Conservation (phyloP, 352 stramenopile genomes). For the Globisporangium cystogenes region DNA sequence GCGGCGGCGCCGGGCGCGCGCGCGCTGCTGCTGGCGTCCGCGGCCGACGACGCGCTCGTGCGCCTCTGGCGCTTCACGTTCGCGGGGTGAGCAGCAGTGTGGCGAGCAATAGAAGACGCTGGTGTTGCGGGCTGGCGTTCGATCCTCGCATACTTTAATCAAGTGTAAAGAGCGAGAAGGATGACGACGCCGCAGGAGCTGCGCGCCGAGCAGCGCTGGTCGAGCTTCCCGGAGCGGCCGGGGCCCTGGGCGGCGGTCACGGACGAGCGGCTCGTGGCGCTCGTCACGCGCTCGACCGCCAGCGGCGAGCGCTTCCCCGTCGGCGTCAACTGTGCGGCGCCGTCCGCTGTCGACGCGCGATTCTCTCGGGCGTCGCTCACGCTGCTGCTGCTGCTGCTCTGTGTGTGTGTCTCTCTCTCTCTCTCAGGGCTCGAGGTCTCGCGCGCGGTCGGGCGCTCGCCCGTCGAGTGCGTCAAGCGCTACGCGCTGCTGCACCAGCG, state of each 20-base stretch:
- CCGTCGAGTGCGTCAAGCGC: slow-evolving; percentile 77
- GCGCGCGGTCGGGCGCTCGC: slow-evolving; percentile 41
- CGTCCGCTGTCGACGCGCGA: too few relatives aligned
- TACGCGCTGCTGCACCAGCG: slow-evolving; percentile 58
- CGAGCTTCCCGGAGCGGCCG: slow-evolving; percentile 29
- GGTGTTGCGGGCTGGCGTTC: too few relatives aligned
- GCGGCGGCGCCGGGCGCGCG: slow-evolving; percentile 17
- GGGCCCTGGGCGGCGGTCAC: slow-evolving; percentile 34
- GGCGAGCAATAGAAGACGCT: not conserved
- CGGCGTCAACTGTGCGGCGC: slow-evolving; percentile 71
- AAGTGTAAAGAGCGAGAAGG: not conserved
- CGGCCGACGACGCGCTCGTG: slow-evolving; percentile 54
- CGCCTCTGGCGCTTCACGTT: slow-evolving; percentile 63
- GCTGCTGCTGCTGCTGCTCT: too few relatives aligned
- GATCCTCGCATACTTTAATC: not conserved
- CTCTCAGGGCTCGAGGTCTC: slow-evolving; percentile 57
- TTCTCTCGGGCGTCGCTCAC: too few relatives aligned
- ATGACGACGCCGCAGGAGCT: slow-evolving; percentile 38
- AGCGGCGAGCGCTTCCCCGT: slow-evolving; percentile 78
- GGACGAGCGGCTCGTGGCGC: slow-evolving; percentile 56
- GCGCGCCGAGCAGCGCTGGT: slow-evolving; percentile 59
- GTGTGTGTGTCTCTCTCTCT: not conserved
- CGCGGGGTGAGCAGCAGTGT: not conserved
- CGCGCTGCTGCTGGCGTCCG: slow-evolving; percentile 57
- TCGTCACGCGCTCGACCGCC: slow-evolving; percentile 61